Base-by-base conservation (phyloP, 2,329 filamentous ascomycete species). In the Westerdykella aurantiaca region DNA sequence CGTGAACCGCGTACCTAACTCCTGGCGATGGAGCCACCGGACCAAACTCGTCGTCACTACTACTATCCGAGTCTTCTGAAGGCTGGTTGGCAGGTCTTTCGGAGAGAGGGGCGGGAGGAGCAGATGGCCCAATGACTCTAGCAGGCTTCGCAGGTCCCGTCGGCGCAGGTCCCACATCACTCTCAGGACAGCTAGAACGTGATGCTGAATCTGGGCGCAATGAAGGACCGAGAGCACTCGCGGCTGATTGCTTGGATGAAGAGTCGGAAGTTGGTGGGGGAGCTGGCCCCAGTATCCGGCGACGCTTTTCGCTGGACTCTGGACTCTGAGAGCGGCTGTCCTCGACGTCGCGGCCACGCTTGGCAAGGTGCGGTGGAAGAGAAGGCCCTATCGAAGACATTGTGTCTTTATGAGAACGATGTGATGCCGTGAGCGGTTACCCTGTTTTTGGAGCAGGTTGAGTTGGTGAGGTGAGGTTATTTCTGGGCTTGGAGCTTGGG, bases 351-450 rank as follows among this genome's bases (percentile, higher is more conserved):
- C 69, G 69, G 74, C 80, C 68, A 49, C 69, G 60, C 64, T 78
- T 73, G 10, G 74, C 55, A 34, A 85, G 74, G 49, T 86, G 80
- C 4, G 84, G 76, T 11, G 86, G 85, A 18, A 89, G 66, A 47
- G 82, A 74, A 12, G 86, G 85, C 5, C 85, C 85, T 58, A 87
- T 82, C 29, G 79, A 81, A 40, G 82, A 72, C 83, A 87, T 87
- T 16, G 14, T 68, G 58, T 55, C 7, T 35, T 9, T 9, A 4
- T 12, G 53, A 52, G 48, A 41, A 12, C 41, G 58, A 58, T 67
- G 23, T 39, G 29, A 31, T 33, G 38, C 41, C 38, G 37, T 46
- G 13, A 23, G 37, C 23, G 17, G 22, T 14, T 31, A 18, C 17
- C 11, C 39, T 39, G 38, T 22, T 18, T 11, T 33, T 42, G 22